Percentiles rank a stretch among this genome's conserved stretches.
phyloP scores from a whole-genome alignment of 306 rosid genomes.

The Rubus idaeus region DNA sequence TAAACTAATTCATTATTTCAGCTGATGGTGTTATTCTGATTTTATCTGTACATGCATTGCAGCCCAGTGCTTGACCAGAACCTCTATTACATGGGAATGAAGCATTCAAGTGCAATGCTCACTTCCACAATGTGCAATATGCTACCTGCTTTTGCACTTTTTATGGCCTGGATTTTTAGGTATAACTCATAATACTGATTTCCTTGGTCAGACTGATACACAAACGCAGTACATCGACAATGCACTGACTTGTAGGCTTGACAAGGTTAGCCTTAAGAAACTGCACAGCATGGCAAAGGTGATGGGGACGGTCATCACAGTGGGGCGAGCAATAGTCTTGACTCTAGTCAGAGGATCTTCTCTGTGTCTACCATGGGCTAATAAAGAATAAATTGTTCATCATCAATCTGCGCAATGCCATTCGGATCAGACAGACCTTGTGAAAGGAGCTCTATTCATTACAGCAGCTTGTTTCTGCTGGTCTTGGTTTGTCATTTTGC shows the following conservation, averaged over 20 bases:
- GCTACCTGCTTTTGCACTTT: too few relatives aligned
- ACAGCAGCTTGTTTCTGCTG: slow-evolving; percentile 39
- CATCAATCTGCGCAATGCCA: not conserved
- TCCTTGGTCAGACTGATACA: not conserved
- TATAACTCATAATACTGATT: not conserved
- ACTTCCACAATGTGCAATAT: too few relatives aligned
- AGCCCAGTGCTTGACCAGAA: too few relatives aligned
- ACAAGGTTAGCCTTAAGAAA: slow-evolving; percentile 20
- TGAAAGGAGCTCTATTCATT: slow-evolving; percentile 36
- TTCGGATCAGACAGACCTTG: not conserved
- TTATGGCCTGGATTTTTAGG: too few relatives aligned
- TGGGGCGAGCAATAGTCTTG: slow-evolving; percentile 38
- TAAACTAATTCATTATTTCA: too few relatives aligned
- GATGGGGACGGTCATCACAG: slow-evolving; percentile 32
- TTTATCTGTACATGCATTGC: too few relatives aligned
- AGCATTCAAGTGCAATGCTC: too few relatives aligned
- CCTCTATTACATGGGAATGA: too few relatives aligned
- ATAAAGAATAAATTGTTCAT: not conserved
- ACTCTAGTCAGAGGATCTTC: slow-evolving; percentile 28
- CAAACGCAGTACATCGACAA: not conserved
- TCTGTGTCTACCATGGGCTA: slow-evolving; percentile 29
- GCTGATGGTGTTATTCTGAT: too few relatives aligned
- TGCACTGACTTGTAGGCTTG: slow-evolving; percentile 12
- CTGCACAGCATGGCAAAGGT: slow-evolving; percentile 22
- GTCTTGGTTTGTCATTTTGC: slow-evolving; percentile 45